Conservation (phyloP, 2,329 filamentous ascomycete species). For the Rhexocercosporidium sp. region DNA sequence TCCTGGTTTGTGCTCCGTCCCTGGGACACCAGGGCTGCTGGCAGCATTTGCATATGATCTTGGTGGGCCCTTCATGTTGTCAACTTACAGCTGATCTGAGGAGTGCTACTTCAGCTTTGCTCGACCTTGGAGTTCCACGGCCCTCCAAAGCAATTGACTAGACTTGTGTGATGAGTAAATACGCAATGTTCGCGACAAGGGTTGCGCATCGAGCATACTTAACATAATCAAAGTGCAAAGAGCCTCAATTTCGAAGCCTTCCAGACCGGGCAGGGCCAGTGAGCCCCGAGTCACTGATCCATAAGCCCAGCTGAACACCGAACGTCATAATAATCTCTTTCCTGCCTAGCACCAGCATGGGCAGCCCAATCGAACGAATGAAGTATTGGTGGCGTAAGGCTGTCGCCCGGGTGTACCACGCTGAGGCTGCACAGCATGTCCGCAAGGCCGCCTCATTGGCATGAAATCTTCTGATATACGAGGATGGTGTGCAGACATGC, state of each 20-base stretch:
- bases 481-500: background rate
- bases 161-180: background rate
- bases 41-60: background rate
- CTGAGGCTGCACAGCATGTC: background rate
- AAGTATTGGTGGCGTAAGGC: background rate
- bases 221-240: conserved; percentile 3
- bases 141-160: background rate
- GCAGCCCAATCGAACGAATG: conserved; percentile 7
- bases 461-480: background rate
- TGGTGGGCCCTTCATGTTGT: background rate
- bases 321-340: background rate
- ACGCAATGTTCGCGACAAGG: background rate
- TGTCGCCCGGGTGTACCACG: background rate
- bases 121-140: background rate
- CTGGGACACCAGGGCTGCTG: background rate
- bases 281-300: background rate
- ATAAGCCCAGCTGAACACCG: conserved; percentile 5
- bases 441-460: background rate
- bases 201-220: background rate
- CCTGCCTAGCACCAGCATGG: background rate
- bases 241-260: background rate
- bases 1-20: background rate
- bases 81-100: background rate
- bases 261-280: background rate
- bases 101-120: background rate